phyloP scores from a whole-genome alignment of 345 rosid species.

The Eutrema japonicum region DNA sequence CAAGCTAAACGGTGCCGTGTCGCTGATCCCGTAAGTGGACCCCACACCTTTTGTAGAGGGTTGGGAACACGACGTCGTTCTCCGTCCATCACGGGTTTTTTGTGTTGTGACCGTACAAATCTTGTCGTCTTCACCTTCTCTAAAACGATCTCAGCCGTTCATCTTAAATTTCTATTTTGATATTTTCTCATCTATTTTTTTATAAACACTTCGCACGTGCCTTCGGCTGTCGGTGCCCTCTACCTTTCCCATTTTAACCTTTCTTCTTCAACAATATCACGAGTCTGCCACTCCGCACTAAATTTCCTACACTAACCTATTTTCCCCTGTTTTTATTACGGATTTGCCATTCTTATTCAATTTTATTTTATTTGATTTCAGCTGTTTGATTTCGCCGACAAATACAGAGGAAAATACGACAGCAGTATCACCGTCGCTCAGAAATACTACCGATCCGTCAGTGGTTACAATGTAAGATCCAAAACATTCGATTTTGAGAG shows the following conservation, averaged over 20 bases:
- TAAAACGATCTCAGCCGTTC: slow-evolving; percentile 51
- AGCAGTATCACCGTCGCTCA: slow-evolving; percentile 83
- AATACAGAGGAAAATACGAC: slow-evolving; percentile 95
- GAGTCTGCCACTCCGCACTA: slow-evolving; percentile 12
- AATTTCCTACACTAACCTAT: slow-evolving; percentile 24
- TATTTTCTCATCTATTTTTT: background rate
- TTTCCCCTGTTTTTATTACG: slow-evolving; percentile 2
- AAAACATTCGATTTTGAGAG: background rate
- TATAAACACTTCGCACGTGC: slow-evolving; percentile 30
- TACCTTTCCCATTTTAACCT: slow-evolving; percentile 10
- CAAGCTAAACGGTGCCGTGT: background rate
- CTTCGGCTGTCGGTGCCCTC: slow-evolving; percentile 45
- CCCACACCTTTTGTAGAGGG: slow-evolving; percentile 7
- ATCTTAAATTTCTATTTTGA: background rate
- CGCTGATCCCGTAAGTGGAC: slow-evolving; percentile 28
- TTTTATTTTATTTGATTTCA: slow-evolving; percentile 37
- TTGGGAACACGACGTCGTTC: slow-evolving; percentile 16
- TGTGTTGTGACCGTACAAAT: slow-evolving; percentile 23
- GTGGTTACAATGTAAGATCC: slow-evolving; percentile 81
- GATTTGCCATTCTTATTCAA: slow-evolving; percentile 21
- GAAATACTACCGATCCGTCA: slow-evolving; percentile 81
- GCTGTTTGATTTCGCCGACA: slow-evolving; percentile 95
- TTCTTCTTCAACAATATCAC: slow-evolving; percentile 2
- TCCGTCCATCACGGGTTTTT: slow-evolving; percentile 50
- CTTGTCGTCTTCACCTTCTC: slow-evolving; percentile 23